A percentile compares a stretch with the other conserved stretches of the same genome.
Evolutionary conservation across 2,329 filamentous ascomycete genomes (phyloP).

Genomic region (Apiospora malaysiana): DNA sequence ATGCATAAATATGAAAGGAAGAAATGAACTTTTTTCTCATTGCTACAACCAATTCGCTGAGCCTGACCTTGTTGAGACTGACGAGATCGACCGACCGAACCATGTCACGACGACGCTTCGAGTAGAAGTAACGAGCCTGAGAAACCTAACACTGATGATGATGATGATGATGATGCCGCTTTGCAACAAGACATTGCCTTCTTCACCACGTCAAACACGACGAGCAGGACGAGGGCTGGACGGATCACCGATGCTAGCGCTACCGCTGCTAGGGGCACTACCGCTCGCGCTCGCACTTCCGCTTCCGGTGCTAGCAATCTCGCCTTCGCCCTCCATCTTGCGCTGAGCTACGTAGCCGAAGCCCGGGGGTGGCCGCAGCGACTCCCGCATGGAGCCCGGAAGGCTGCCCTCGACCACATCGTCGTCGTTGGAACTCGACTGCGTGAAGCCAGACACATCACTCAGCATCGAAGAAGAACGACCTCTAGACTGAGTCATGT

Average conservation of each 20-base stretch:
- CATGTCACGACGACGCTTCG: not conserved
- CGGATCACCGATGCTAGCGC: constrained; percentile 56
- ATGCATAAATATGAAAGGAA: not conserved
- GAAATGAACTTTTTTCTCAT: constrained; percentile 18
- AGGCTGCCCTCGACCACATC: constrained; percentile 31
- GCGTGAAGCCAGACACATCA: constrained; percentile 70
- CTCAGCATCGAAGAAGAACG: constrained; percentile 72
- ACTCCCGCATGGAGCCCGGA: constrained; percentile 32
- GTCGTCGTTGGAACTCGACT: constrained; percentile 62
- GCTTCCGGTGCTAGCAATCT: constrained; percentile 42
- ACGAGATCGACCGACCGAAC: not conserved
- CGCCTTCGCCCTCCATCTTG: constrained; percentile 33
- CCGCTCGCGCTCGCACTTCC: constrained; percentile 54
- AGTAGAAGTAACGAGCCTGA: not conserved
- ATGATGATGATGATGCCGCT: not conserved
- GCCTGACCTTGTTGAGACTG: not conserved
- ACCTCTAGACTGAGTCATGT: constrained; percentile 49
- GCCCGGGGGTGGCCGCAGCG: constrained; percentile 33
- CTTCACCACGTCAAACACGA: constrained; percentile 27
- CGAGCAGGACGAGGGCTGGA: constrained; percentile 52
- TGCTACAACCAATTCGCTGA: constrained; percentile 14
- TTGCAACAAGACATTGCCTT: not conserved
- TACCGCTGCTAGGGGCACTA: constrained; percentile 50
- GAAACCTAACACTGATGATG: constrained; percentile 10
- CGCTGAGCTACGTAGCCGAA: constrained; percentile 37